phyloP scores from a whole-genome alignment of 2,329 filamentous ascomycete genomes.

The Aspergillus phoenicis region DNA sequence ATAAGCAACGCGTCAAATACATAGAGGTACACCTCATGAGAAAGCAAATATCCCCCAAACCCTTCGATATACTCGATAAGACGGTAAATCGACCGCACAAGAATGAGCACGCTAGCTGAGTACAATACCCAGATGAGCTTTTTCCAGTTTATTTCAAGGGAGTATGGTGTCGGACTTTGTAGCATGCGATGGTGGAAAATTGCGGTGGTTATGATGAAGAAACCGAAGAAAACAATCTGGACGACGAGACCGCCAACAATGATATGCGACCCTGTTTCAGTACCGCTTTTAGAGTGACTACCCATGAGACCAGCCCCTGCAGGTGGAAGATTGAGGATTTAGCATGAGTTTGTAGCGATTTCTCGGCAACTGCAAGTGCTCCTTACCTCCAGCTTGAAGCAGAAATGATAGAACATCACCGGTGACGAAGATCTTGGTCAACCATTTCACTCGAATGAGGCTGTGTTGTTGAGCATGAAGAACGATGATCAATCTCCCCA shows the following conservation, averaged over 20 bases:
- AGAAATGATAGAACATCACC: conserved; percentile 30
- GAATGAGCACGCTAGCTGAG: conserved; percentile 1
- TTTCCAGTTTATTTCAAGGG: not conserved
- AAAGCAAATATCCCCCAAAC: conserved; percentile 3
- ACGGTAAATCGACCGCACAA: conserved; percentile 6
- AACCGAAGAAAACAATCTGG: conserved; percentile 6
- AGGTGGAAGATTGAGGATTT: not conserved
- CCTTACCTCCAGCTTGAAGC: conserved; percentile 27
- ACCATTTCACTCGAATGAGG: conserved; percentile 23
- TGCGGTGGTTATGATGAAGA: conserved; percentile 6
- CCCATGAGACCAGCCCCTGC: conserved; percentile 3
- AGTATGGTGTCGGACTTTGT: not conserved
- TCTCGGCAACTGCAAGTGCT: not conserved
- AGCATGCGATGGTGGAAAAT: conserved; percentile 1
- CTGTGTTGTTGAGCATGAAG: conserved; percentile 22
- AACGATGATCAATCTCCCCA: conserved; percentile 23
- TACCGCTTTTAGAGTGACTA: not conserved
- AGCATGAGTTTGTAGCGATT: not conserved
- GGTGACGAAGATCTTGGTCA: conserved; percentile 31
- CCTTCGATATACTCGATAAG: conserved; percentile 6
- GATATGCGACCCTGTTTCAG: not conserved
- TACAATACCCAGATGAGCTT: conserved; percentile 1
- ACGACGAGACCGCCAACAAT: conserved; percentile 2
- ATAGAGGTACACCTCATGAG: conserved; percentile 1
- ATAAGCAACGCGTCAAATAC: conserved; percentile 1